Evolutionary conservation across 257 asterid genomes (phyloP), one percentile per base, ranked within the genome.

Genomic region (Nicotiana benthamiana): DNA sequence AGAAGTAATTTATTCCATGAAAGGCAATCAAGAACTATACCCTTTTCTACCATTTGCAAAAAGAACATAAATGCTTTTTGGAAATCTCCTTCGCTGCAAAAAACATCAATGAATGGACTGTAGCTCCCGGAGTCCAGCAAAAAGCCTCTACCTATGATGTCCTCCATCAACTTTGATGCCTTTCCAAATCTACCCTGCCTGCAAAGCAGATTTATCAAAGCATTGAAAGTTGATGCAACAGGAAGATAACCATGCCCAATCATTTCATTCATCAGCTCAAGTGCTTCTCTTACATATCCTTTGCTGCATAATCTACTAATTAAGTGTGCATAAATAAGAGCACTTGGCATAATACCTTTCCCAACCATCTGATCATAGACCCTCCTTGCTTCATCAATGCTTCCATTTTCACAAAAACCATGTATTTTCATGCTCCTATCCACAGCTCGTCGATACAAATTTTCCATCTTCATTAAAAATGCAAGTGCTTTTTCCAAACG

Each of bases 81-180:
- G 66, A 87, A 79, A n/a, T 90, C 90, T 77, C 89, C 90, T 66
- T 84, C 66, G 40, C 60, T 65, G 82, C 94, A 86, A 5, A 87
- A 78, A 24, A 83, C 89, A 32, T 79, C 59, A 57, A 93, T 81
- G 36, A 92, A 36, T 26, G 83, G 65, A 26, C 87, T 79, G 52
- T 89, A 96, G 83, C 93, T 96, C 82, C 85, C 92, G 67, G 79
- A 82, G 84, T 94, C 91, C 36, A 87, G 87, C 36, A 77, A 83
- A 53, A 88, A 87, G 8, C 92, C 90, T 83, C 93, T 89, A 68
- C 74, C 83, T 83, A 75, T 83, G 86, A 94, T 72, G 53, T 96
- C 97, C 83, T 92, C 97, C 90, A 92, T 52, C 24, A 96, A 83
- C 87, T 87, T 89, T 65, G 79, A 8, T 1, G 97, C 99, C 51